A percentile compares a stretch with the other conserved stretches of the same genome.
These are phyloP conservation scores for Triglochin maritima DNA, from an alignment of 106 monocot species.

Conservation along the genomic window DNA sequence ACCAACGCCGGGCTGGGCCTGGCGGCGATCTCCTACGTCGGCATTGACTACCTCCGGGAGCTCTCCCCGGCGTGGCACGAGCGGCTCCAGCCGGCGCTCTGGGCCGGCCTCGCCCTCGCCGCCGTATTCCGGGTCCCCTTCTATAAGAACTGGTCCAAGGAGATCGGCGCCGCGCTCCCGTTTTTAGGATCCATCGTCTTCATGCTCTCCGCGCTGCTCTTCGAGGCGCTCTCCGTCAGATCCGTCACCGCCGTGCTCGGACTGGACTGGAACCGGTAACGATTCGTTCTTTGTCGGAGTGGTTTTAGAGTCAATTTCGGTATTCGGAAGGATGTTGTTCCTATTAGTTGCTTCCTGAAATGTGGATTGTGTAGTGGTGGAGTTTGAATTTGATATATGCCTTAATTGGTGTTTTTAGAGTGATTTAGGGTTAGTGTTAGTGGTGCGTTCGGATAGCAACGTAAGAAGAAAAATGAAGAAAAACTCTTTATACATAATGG, in stretches of 20 bases:
- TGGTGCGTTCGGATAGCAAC: no score
- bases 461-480: no score
- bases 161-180: conserved; percentile 39
- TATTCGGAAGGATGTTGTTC: no score
- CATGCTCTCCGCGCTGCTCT: conserved; percentile 64
- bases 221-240: conserved; percentile 66
- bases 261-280: conserved; percentile 84
- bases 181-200: conserved; percentile 68
- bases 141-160: conserved; percentile 30
- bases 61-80: conserved; percentile 28
- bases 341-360: no score
- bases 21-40: conserved; percentile 31
- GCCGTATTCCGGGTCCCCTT: conserved; percentile 18
- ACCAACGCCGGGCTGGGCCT: conserved; percentile 17
- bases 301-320: no score
- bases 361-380: no score
- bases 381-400: no score
- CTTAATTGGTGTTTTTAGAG: no score
- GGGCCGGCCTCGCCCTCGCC: conserved; percentile 33
- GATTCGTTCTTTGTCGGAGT: not conserved
- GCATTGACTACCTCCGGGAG: conserved; percentile 31
- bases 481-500: no score
- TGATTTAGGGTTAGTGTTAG: no score
- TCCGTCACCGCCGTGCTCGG: conserved; percentile 91
- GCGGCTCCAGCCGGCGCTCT: conserved; percentile 35